Conservation (phyloP, 345 rosid species). For the Pistacia atlantica region DNA sequence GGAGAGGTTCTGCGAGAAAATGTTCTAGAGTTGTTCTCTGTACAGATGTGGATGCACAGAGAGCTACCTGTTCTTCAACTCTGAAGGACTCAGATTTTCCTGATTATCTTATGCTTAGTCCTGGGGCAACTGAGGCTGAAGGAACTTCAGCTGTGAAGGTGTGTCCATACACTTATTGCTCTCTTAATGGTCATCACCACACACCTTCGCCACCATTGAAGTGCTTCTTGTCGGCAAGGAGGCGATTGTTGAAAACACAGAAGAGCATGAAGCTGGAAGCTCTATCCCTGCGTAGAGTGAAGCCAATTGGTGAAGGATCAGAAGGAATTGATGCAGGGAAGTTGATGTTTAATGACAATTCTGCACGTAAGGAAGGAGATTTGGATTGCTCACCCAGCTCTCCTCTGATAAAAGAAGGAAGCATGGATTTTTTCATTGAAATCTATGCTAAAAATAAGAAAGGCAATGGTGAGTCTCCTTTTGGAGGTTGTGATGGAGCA, state of each 20-base stretch:
- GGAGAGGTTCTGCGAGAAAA: slow-evolving; percentile 39
- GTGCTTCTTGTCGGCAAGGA: slow-evolving; percentile 66
- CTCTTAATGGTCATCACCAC: slow-evolving; percentile 89
- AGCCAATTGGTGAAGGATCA: slow-evolving; percentile 12
- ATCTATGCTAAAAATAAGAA: slow-evolving; percentile 40
- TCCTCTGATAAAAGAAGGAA: slow-evolving; percentile 25
- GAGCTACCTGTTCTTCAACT: slow-evolving; percentile 89
- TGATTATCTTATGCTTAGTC: slow-evolving; percentile 62
- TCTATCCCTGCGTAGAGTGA: slow-evolving; percentile 29
- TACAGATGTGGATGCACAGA: slow-evolving; percentile 47
- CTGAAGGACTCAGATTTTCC: slow-evolving; percentile 86
- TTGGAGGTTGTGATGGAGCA: slow-evolving; percentile 9
- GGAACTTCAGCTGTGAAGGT: slow-evolving; percentile 83
- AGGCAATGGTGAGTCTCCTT: slow-evolving; percentile 17
- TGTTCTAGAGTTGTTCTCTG: slow-evolving; percentile 51
- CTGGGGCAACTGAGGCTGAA: slow-evolving; percentile 61
- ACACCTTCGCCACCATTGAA: slow-evolving; percentile 70
- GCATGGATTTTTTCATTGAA: slow-evolving; percentile 44
- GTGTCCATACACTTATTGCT: slow-evolving; percentile 82
- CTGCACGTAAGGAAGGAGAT: slow-evolving; percentile 15
- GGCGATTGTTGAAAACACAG: slow-evolving; percentile 62
- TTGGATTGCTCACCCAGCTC: not conserved
- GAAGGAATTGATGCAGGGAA: slow-evolving; percentile 16
- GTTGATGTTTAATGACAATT: slow-evolving; percentile 4
- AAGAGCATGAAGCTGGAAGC: slow-evolving; percentile 47